Evolutionary conservation across 2,329 filamentous ascomycete species (phyloP).

Genomic region (Trichoderma koningiopsis): DNA sequence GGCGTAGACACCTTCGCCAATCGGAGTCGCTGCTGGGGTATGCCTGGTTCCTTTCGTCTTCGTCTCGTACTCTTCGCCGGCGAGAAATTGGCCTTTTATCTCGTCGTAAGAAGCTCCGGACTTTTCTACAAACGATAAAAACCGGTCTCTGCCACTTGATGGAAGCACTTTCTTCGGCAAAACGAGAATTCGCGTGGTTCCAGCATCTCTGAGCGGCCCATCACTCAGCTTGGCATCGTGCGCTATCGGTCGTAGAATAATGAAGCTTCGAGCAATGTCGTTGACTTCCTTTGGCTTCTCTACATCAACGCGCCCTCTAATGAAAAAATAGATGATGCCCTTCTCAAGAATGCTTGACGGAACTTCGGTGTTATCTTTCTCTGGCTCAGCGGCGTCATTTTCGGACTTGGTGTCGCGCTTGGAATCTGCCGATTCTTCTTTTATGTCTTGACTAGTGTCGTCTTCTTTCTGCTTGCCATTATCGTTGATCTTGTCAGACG

Average conservation of each 20-base stretch:
- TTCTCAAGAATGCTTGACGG: slow-evolving; percentile 73
- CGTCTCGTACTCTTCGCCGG: slow-evolving; percentile 69
- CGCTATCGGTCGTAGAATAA: slow-evolving; percentile 74
- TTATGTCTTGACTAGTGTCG: background rate
- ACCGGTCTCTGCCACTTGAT: slow-evolving; percentile 65
- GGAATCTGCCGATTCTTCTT: background rate
- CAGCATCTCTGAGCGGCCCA: slow-evolving; percentile 50
- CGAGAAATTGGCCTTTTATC: slow-evolving; percentile 72
- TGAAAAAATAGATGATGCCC: slow-evolving; percentile 90
- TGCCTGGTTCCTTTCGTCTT: slow-evolving; percentile 72
- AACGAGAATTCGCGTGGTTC: slow-evolving; percentile 71
- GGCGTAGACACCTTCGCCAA: slow-evolving; percentile 86
- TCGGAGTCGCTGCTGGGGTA: slow-evolving; percentile 67
- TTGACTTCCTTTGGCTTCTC: slow-evolving; percentile 68
- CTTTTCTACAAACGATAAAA: slow-evolving; percentile 85
- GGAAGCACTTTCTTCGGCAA: slow-evolving; percentile 86
- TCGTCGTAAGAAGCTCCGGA: slow-evolving; percentile 64
- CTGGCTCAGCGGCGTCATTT: slow-evolving; percentile 27
- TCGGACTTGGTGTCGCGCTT: slow-evolving; percentile 10
- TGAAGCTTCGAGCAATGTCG: slow-evolving; percentile 77
- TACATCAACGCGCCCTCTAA: slow-evolving; percentile 73
- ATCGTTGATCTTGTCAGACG: slow-evolving; percentile 5
- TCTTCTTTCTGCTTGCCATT: slow-evolving; percentile 4
- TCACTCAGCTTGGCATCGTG: slow-evolving; percentile 63
- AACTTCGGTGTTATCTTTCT: slow-evolving; percentile 34